These are phyloP conservation scores for Plasmodium billcollinsi DNA, from an alignment of 169 alveolate species.

Conservation along the genomic window DNA sequence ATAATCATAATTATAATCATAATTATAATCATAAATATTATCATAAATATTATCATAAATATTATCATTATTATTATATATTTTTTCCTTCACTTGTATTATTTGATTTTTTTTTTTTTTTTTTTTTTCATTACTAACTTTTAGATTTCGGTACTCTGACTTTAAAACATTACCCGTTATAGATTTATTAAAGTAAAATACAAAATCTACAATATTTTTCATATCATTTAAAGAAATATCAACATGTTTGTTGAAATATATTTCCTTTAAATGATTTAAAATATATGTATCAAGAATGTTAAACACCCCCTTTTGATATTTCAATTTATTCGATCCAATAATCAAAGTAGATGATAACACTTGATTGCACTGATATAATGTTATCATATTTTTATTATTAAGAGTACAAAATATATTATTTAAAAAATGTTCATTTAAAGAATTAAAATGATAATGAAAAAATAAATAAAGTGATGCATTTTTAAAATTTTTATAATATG, in stretches of 20 bases:
- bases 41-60: not conserved
- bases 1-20: not conserved
- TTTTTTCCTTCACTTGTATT: not conserved
- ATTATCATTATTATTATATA: not conserved
- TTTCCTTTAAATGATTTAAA: slow-evolving; percentile 15
- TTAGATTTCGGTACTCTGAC: not conserved
- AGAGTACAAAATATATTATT: slow-evolving; percentile 26
- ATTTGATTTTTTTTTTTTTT: not conserved
- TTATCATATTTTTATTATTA: not conserved
- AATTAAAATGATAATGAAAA: slow-evolving; percentile 49
- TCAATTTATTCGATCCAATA: slow-evolving; percentile 3
- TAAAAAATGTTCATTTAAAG: slow-evolving; percentile 16
- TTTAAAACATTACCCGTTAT: slow-evolving; percentile 26
- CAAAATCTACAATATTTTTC: slow-evolving; percentile 16
- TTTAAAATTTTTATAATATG: slow-evolving; percentile 50
- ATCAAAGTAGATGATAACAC: slow-evolving; percentile 44
- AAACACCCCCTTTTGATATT: slow-evolving; percentile 29
- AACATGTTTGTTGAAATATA: not conserved
- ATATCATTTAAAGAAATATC: slow-evolving; percentile 6
- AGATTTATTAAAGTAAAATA: slow-evolving; percentile 30
- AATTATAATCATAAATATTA: not conserved
- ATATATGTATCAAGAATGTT: slow-evolving; percentile 15
- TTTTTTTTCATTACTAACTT: too few relatives aligned
- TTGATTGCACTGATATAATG: slow-evolving; percentile 17
- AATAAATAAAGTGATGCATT: slow-evolving; percentile 34